A percentile compares a stretch with the other conserved stretches of the same genome.
Conservation (phyloP, 768 basidiomycete genomes). For the Pleurotus giganteus region DNA sequence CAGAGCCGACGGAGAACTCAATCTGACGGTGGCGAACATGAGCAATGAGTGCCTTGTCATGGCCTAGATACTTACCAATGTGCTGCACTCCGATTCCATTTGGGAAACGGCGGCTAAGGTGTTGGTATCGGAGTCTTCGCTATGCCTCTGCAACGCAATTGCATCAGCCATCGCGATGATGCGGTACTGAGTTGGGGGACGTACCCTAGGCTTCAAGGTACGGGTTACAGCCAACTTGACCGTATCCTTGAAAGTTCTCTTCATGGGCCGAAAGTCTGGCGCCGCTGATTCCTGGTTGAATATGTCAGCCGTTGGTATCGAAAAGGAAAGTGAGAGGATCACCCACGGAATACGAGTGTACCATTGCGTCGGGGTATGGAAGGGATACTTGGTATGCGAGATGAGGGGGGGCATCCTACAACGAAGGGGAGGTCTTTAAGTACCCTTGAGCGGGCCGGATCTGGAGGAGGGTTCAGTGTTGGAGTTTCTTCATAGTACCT, state of each 20-base stretch:
- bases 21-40: neutral
- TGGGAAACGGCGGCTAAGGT: neutral
- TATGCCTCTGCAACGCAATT: neutral
- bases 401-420: neutral
- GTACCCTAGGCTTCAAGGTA: neutral
- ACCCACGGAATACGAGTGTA: constrained; percentile 4
- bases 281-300: neutral
- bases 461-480: constrained; percentile 1
- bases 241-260: constrained; percentile 4
- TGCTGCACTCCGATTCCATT: constrained; percentile 8
- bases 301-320: neutral
- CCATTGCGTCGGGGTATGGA: constrained; percentile 1
- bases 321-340: neutral
- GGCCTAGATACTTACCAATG: neutral
- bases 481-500: neutral
- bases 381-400: neutral
- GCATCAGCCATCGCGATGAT: neutral
- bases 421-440: neutral
- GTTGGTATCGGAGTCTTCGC: constrained; percentile 2
- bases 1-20: constrained; percentile 2
- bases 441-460: constrained; percentile 8
- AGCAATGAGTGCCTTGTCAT: neutral
- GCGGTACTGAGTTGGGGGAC: neutral
- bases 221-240: constrained; percentile 8
- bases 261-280: constrained; percentile 9